Base-by-base conservation (phyloP, 2,329 filamentous ascomycete genomes). In the Plectosphaerella plurivora region DNA sequence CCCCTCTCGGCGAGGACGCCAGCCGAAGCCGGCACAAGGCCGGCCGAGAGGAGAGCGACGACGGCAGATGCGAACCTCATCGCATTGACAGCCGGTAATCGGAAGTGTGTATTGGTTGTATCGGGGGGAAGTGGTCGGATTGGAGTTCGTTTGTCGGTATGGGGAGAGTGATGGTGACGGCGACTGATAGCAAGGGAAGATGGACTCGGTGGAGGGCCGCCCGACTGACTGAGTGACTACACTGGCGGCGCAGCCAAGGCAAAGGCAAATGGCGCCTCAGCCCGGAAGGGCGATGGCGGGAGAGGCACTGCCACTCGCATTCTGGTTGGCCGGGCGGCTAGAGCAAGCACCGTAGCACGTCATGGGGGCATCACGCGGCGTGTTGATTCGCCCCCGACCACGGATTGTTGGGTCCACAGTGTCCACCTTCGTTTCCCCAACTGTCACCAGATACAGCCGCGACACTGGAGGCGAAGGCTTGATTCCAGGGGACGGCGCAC, bases 1-100 rank as follows among this genome's bases (percentile, higher is more conserved):
- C 73, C 71, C 55, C 67, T 63, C 60, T 75, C 73, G 56, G 79
- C 79, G 63, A 72, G 69, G 64, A 67, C 69, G 57, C 73, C 76
- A 54, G 71, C 67, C 57, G 65, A 67, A 53, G 73, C 74, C 52
- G 78, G 73, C 50, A 71, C 72, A 58, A 75, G 62, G 65, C 72
- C 65, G 65, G 69, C 70, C 51, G 74, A 68, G 53, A 81, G 64
- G 53, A 76, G 70, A 55, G 74, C 73, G 58, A 77, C 63, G 58
- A 75, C 66, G 51, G 73, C 63, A 28, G 67, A 60, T 51, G 71
- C 69, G 61, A 75, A 63, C 63, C 67, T 70, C 73, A 76, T 76
- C 58, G 63, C 60, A 59, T 53, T 22, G 25, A 52, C 14, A 52
- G 15, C 51, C 22, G 16, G n/a, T 18, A n/a, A 33, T 22, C 15